phyloP scores from a whole-genome alignment of 495 filamentous ascomycete species.

The Penicillium antarcticum region DNA sequence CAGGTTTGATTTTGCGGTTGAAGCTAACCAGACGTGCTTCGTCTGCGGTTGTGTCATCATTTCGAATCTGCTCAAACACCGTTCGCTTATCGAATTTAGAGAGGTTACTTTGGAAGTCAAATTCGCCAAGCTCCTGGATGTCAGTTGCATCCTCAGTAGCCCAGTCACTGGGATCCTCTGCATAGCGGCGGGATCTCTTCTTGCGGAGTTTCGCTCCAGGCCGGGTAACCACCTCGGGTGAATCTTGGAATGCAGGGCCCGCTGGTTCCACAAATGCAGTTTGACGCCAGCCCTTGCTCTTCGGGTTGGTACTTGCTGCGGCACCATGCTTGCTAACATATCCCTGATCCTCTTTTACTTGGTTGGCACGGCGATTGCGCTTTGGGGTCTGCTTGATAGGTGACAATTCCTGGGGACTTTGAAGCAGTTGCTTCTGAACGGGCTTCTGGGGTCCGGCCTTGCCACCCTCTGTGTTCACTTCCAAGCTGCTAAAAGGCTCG shows the following conservation, averaged over 20 bases:
- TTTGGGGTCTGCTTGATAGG: constrained; percentile 19
- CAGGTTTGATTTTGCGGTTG: constrained; percentile 74
- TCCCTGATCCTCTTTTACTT: constrained; percentile 21
- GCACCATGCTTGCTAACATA: constrained; percentile 31
- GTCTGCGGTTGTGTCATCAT: constrained; percentile 84
- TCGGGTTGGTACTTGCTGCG: constrained; percentile 38
- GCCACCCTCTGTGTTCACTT: constrained; percentile 26
- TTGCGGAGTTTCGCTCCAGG: constrained; percentile 43
- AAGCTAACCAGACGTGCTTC: constrained; percentile 84
- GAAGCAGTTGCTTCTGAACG: constrained; percentile 18
- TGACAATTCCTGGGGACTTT: constrained; percentile 12
- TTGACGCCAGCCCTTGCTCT: constrained; percentile 74
- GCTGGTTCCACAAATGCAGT: constrained; percentile 70
- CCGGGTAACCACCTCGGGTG: constrained; percentile 20
- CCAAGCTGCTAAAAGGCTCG: constrained; percentile 44
- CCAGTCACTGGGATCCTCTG: constrained; percentile 79
- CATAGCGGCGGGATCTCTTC: constrained; percentile 52
- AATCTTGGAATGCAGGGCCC: constrained; percentile 13
- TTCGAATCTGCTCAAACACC: constrained; percentile 82
- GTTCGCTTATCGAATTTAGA: constrained; percentile 91
- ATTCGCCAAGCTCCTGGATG: constrained; percentile 92
- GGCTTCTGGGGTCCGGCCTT: constrained; percentile 3
- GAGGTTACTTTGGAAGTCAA: constrained; percentile 83
- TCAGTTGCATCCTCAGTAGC: constrained; percentile 95
- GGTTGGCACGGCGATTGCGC: constrained; percentile 35